Conservation (phyloP, 2,329 filamentous ascomycete species). For the Penicillium sp. region DNA sequence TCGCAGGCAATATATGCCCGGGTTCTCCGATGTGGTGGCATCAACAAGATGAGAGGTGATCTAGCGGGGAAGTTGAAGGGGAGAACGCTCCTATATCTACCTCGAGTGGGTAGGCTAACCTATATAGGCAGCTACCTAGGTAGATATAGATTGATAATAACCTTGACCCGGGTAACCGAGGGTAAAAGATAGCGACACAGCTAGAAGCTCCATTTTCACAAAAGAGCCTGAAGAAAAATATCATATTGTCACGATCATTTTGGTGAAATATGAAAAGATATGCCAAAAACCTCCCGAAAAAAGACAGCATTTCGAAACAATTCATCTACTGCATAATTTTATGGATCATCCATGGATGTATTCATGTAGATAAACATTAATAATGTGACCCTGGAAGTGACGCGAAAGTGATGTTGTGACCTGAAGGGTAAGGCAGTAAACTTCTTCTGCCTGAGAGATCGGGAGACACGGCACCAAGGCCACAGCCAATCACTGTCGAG, state of each 20-base stretch:
- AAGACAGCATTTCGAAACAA: not conserved
- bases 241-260: no score
- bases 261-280: no score
- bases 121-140: not conserved
- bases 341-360: not conserved
- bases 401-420: not conserved
- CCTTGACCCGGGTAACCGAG: no score
- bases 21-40: not conserved
- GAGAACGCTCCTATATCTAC: not conserved
- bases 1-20: not conserved
- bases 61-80: not conserved
- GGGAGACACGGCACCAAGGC: constrained; percentile 7
- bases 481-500: constrained; percentile 13
- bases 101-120: not conserved
- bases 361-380: not conserved
- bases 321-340: no score
- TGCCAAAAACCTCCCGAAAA: no score
- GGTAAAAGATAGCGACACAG: no score
- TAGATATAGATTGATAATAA: not conserved
- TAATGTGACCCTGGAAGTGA: not conserved
- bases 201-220: not conserved
- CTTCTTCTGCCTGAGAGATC: not conserved
- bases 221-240: no score
- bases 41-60: not conserved
- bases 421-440: not conserved